These are phyloP conservation scores for Yarrowia hollandica DNA, from an alignment of 805 yeast species.

Conservation along the genomic window DNA sequence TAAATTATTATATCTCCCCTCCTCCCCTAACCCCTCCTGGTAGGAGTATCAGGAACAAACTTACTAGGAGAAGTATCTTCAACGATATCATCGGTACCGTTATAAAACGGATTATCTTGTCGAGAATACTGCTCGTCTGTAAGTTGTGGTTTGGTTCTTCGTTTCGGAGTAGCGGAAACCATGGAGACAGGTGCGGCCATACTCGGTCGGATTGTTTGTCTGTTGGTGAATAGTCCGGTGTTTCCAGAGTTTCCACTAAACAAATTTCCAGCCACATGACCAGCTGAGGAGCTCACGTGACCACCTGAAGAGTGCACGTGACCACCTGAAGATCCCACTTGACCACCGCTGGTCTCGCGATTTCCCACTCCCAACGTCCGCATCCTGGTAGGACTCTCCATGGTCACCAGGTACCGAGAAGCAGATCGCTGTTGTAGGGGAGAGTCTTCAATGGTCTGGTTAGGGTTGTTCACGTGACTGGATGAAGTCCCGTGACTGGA, in stretches of 20 bases:
- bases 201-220: not conserved
- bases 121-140: not conserved
- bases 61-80: not conserved
- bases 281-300: no score
- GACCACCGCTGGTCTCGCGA: not conserved
- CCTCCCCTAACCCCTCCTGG: no score
- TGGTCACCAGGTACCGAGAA: not conserved
- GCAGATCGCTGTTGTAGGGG: not conserved
- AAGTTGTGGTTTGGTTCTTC: not conserved
- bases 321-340: no score
- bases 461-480: not conserved
- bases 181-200: conserved; percentile 18
- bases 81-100: conserved; percentile 2
- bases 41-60: not conserved
- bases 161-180: not conserved
- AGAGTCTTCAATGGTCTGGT: not conserved
- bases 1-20: no score
- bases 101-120: conserved; percentile 10
- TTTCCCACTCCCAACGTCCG: not conserved
- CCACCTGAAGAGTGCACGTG: no score
- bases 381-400: not conserved
- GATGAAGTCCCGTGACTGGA: no score
- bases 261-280: no score
- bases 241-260: not conserved
- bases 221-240: not conserved